Evolutionary conservation across 108 stramenopile genomes (phyloP), one percentile per base, ranked within the genome.

Genomic region (Phaeodactylum tricornutum): DNA sequence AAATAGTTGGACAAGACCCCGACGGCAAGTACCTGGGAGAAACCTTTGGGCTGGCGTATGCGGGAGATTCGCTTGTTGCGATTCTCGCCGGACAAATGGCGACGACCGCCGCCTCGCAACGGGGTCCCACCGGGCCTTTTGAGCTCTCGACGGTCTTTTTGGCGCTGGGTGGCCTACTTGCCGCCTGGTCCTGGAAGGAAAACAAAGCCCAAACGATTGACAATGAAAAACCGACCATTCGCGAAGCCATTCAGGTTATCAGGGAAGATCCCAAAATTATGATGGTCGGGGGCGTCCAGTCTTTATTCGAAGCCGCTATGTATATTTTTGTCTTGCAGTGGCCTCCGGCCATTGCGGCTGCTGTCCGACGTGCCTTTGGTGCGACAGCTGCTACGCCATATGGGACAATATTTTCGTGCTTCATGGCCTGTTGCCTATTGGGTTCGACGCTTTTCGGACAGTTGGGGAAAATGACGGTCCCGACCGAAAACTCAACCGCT

Each of bases 71-170:
- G 2, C 71, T 96, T 58, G 92, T 94, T 14, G 97, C 97, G 23
- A 94, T 98, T 46, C 17, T 85, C 31, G 95, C 94, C 1, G 97
- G 95, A 20, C 82, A 94, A 58, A 57, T 99, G 29, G 93, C 96
- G 0, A 68, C 73, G 20, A 30, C 61, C n/a, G 87, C 88, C 11
- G 93, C 91, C n/a, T 53, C 58, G 16, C 23, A 42, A 17, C 71
- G 84, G 2, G 98, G 98, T 15, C 89, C 92, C 16, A 95, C 87
- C 2, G 98, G 96, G 5, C 98, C 98, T 8, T 99, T 99, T 55
- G 94, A 99, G 65, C 54, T 93, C 44, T 94, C 96, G 9, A 76
- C 83, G 24, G 90, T 59, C 24, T 85, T 97, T 34, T 77, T 97
- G 2, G 53, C 69, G 6, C n/a, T 81, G 34, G 95, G 89, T 22